Conservation (phyloP, 768 basidiomycete genomes). For the Kwoniella newhampshirensis region DNA sequence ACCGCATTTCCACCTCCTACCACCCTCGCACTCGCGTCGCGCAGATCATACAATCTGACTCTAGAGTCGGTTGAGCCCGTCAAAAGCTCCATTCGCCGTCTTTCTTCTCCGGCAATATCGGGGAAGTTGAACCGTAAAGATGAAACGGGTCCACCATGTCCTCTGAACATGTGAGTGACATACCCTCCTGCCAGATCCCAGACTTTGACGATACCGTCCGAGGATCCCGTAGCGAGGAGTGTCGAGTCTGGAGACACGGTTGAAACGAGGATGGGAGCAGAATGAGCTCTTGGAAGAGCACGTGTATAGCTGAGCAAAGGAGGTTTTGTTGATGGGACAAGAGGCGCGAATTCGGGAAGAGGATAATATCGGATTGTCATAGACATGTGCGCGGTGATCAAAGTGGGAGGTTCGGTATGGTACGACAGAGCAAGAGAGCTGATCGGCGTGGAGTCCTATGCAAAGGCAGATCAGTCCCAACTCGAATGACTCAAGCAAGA, state of each 20-base stretch:
- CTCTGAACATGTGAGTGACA: constrained; percentile 90
- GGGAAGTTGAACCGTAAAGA: constrained; percentile 83
- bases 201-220: constrained; percentile 94
- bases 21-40: constrained; percentile 63
- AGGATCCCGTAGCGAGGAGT: constrained; percentile 90
- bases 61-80: constrained; percentile 90
- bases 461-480: background rate
- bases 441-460: constrained; percentile 78
- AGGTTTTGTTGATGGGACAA: constrained; percentile 44
- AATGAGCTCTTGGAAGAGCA: constrained; percentile 78
- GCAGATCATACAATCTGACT: constrained; percentile 87
- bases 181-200: constrained; percentile 87
- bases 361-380: constrained; percentile 80
- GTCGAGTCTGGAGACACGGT: constrained; percentile 70
- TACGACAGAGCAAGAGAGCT: constrained; percentile 80
- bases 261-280: constrained; percentile 89
- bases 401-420: constrained; percentile 60
- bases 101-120: constrained; percentile 44
- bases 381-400: constrained; percentile 77
- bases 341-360: constrained; percentile 58
- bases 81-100: constrained; percentile 68
- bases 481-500: background rate
- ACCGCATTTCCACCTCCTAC: constrained; percentile 54
- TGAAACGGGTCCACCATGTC: constrained; percentile 95
- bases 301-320: constrained; percentile 66